Evolutionary conservation across 2,329 filamentous ascomycete species (phyloP), one percentile per base, ranked within the genome.

Genomic region (Colletotrichum sp.): DNA sequence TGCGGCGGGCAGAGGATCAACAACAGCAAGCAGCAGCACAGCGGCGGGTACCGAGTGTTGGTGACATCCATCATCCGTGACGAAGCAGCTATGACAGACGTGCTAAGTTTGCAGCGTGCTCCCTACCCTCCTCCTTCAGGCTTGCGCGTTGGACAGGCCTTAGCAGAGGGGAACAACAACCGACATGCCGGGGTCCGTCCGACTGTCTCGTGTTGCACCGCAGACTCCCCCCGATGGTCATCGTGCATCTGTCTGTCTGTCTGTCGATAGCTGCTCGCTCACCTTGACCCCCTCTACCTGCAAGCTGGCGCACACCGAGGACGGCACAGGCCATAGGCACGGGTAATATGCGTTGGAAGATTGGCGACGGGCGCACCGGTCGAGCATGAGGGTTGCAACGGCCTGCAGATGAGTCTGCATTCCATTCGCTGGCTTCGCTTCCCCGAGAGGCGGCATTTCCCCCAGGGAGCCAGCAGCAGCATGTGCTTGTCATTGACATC

Each of bases 91-190:
- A 49, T 64, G 67, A 64, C 67, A 32, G 32, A 69, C 18, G 39
- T 64, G 57, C 70, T 57, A 73, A 66, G 24, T 64, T 66, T 49
- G 59, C 71, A 74, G 71, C 71, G 60, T 21, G 70, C 44, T 73
- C 73, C 73, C 63, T 73, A 64, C 64, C 62, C 24, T 26, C 15
- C 10, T 28, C 26, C 8, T 5, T 24, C 24, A 18, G 64, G 57
- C 24, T n/a, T 69, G 36, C 62, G 39, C 36, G 63, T 34, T 32
- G 39, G 34, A 28, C 68, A 21, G 28, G 49, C 65, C n/a, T 39
- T 30, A 57, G 36, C 15, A 63, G 39, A 62, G 68, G 24, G 24
- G 39, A 63, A 57, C 10, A 32, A 55, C 30, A 39, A 62, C 26
- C 63, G 24, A n/a, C 63, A 26, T 64, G 55, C 24, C 39, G 62